Conservation (phyloP, 164 flowering plant species). For the Annona cherimola region DNA sequence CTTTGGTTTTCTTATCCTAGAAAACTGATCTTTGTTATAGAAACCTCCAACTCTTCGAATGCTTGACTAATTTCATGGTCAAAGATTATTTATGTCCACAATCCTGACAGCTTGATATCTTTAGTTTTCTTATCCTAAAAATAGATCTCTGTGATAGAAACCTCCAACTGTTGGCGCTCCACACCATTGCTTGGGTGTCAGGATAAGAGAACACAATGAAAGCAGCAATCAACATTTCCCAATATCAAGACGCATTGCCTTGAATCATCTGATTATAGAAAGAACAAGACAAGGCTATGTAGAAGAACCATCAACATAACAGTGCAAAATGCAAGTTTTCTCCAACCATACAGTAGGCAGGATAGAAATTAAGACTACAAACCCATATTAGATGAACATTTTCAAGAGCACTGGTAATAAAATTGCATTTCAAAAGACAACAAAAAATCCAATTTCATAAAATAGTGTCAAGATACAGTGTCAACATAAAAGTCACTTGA, state of each 20-base stretch:
- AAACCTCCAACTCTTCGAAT: too few relatives aligned
- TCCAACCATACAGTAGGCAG: not conserved
- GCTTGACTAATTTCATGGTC: too few relatives aligned
- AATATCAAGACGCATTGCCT: not conserved
- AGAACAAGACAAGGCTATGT: not conserved
- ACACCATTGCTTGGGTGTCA: not conserved
- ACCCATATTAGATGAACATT: not conserved
- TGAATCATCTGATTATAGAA: not conserved
- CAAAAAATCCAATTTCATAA: too few relatives aligned
- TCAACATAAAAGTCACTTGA: not conserved
- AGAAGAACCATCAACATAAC: not conserved
- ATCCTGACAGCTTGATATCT: too few relatives aligned
- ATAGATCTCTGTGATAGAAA: not conserved
- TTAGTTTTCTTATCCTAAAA: not conserved
- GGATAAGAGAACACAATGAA: not conserved
- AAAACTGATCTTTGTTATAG: too few relatives aligned
- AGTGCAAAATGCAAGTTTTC: not conserved
- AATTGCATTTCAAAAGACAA: too few relatives aligned
- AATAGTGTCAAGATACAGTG: not conserved
- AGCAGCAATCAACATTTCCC: not conserved
- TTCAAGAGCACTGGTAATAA: not conserved
- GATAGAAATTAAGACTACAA: not conserved
- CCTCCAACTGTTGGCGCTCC: not conserved
- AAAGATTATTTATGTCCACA: too few relatives aligned
- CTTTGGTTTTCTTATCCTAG: too few relatives aligned